phyloP scores from a whole-genome alignment of 352 stramenopile genomes.

The Blastocystis sp. region DNA sequence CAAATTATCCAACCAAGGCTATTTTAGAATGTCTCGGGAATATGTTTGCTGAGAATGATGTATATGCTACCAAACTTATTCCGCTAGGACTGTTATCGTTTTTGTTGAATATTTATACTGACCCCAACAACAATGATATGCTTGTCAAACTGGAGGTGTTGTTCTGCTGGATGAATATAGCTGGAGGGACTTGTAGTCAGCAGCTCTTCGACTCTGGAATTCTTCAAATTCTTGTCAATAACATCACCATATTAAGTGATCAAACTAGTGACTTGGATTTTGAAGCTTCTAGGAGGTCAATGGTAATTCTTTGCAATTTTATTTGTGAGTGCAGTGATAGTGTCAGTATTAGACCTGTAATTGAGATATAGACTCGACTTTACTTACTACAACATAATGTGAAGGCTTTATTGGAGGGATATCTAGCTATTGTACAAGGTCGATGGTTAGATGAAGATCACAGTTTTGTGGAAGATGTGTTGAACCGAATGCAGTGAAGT shows the following conservation, averaged over 20 bases:
- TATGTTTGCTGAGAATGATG: constrained; percentile 38
- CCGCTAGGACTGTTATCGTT: not conserved
- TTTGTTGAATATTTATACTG: not conserved
- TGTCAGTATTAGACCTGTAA: not conserved
- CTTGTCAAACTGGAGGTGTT: constrained; percentile 22
- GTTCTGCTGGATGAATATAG: constrained; percentile 54
- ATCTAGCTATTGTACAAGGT: constrained; percentile 8
- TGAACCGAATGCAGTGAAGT: constrained; percentile 18
- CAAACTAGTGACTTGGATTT: not conserved
- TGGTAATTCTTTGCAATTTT: constrained; percentile 58
- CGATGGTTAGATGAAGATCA: constrained; percentile 37
- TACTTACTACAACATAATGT: constrained; percentile 15
- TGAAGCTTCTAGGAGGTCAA: constrained; percentile 43
- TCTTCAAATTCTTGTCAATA: not conserved
- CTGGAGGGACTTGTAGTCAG: constrained; percentile 26
- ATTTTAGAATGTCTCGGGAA: constrained; percentile 42
- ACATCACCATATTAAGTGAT: not conserved
- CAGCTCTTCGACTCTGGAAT: constrained; percentile 18
- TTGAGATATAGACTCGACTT: not conserved
- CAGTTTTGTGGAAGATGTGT: constrained; percentile 22
- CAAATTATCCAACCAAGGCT: constrained; percentile 31
- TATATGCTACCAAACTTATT: not conserved
- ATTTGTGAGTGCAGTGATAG: constrained; percentile 41
- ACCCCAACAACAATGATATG: constrained; percentile 24
- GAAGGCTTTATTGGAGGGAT: not conserved